Evolutionary conservation across 805 yeast genomes (phyloP), one percentile per base, ranked within the genome.

Genomic region (Wickerhamiella nectarea): DNA sequence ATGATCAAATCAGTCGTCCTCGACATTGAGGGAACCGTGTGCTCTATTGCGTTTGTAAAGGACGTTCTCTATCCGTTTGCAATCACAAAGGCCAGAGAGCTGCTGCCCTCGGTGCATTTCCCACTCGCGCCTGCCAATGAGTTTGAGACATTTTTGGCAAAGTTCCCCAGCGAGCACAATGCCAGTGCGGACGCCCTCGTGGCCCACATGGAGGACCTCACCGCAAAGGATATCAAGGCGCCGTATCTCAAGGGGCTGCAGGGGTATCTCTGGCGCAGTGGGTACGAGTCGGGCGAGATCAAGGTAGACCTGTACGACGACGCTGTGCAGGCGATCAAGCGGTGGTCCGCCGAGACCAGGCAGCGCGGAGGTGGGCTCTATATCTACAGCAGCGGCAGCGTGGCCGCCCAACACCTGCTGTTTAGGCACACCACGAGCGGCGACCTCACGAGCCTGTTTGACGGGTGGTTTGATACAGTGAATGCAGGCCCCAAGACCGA

Each of bases 21-120:
- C 5, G 94, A 84, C 52, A 84, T 85, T 28, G 97, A 87, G 57
- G 97, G 97, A 14, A 87, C 96, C 0, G 76, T 87, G 24, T 87
- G 96, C 56, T 87, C 95, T 3, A 86, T 87, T 17, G 70, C 87
- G 1, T 87, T 87, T 56, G 97, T 87, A 34, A 80, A 81, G 53
- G 86, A 82, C 22, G 67, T 65, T 2, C 62, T 87, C 26, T 65
- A 62, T 61, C 95, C 95, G 0, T 86, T 73, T 56, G 87, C 91
- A 50, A 57, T 78, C 3, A 42, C 36, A 3, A 51, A 49, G 19
- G 52, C 59, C 38, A 56, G 46, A 21, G 48, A 48, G 45, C 56
- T 45, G 28, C 39, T 56, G 44, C 44, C 53, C 4, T 12, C 39
- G 34, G 33, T 43, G 40, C 4, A 24, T 36, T 46, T 65, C 58